Evolutionary conservation across 2,329 filamentous ascomycete species (phyloP).

Genomic region (Monilinia polystroma): DNA sequence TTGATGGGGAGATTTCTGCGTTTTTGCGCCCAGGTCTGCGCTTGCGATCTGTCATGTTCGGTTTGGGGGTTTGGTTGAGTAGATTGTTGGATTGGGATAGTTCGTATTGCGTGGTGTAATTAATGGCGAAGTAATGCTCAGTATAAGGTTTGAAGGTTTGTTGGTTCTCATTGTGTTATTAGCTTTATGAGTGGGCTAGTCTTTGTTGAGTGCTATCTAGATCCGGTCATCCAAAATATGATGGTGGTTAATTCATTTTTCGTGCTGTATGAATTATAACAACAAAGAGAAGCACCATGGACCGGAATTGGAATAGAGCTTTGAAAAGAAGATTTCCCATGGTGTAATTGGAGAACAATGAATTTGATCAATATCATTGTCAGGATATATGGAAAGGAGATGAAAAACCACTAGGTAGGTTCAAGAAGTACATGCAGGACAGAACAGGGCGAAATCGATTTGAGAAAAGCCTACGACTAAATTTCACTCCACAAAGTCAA

Average conservation of each 20-base stretch:
- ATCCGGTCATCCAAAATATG: not conserved
- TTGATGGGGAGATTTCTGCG: too few species aligned
- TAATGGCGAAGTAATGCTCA: too few species aligned
- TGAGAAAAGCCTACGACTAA: not conserved
- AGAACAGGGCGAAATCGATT: not conserved
- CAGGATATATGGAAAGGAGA: fast-evolving
- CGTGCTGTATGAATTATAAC: not conserved
- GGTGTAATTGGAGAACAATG: too few species aligned
- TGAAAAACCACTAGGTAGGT: too few species aligned
- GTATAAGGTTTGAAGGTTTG: not conserved
- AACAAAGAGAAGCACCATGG: not conserved
- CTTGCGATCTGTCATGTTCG: too few species aligned
- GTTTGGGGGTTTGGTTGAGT: too few species aligned
- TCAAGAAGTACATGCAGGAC: too few species aligned
- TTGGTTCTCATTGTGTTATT: not conserved
- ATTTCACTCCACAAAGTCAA: too few species aligned
- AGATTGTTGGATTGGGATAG: too few species aligned
- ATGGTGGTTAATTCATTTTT: not conserved
- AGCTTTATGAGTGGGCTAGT: not conserved
- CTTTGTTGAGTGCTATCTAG: not conserved
- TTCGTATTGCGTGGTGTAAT: not conserved
- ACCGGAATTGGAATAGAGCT: not conserved
- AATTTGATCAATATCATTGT: not conserved
- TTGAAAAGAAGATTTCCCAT: not conserved
- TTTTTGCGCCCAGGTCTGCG: too few species aligned